Evolutionary conservation across 1,284 basidiomycete species (phyloP), one percentile per base, ranked within the genome.

Genomic region (Puccinia novopanici): DNA sequence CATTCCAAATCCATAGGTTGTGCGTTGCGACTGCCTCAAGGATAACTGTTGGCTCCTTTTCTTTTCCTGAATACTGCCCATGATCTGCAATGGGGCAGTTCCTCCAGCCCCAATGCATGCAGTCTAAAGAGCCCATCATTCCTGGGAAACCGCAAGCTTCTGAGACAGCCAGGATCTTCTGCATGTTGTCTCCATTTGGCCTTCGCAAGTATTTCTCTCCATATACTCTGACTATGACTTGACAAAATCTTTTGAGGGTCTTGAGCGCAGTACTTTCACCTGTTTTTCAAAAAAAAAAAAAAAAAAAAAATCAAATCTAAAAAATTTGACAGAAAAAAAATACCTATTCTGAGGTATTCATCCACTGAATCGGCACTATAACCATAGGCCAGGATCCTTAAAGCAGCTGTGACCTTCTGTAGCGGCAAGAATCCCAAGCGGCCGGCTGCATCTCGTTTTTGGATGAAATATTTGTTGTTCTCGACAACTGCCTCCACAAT

Each of bases 91-190:
- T 40, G 5, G 72, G 72, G 55, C 52, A 75, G 55, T 59, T 75
- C 50, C 40, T 72, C 68, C 68, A 72, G 17, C 42, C 10, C 68
- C 68, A 72, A 19, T 72, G 68, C 68, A 72, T 72, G 30, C 68
- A 72, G 19, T 72, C 68, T 15, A 72, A 12, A 12, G 68, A 72
- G 24, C 68, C 68, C 9, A 50, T 34, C 68, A 72, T 72, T 30
- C 68, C 68, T 22, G 68, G 45, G 30, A 72, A 72, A 8, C 68
- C 68, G 5, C 68, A 17, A 2, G 50, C 42, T 72, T 34, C 45
- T 1, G n/a, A 34, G 10, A 59, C 37, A 0, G 19, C 55, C 2
- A 75, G 34, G 3, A 61, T 59, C 22, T n/a, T 5, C 5, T 27
- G 8, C 0, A 34, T 34, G 24, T 74, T 52, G 34, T 55, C n/a